Base-by-base conservation (phyloP, 108 stramenopile genomes). In the Cyclotella atomus region DNA sequence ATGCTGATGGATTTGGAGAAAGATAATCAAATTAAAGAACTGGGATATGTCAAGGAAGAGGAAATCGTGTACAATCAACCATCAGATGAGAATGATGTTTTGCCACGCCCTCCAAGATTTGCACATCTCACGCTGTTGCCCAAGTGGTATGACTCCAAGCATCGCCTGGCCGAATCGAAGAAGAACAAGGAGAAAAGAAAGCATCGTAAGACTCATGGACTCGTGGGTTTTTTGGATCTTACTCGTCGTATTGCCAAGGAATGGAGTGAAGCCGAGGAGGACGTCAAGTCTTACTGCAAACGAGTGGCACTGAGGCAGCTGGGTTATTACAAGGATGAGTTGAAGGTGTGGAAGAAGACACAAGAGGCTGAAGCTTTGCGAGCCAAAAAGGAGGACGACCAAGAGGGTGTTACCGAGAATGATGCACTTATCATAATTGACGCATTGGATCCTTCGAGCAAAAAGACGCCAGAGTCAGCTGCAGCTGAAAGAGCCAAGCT, bases 251-350 rank as follows among this genome's bases (percentile, higher is more conserved):
- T 83, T 71, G 59, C 90, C 77, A 77, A 88, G 74, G 38, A 87
- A 61, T 65, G 88, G 83, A 32, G 77, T 75, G 76, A 87, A 41
- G 28, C 83, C 76, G 65, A 88, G 76, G 59, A 45, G 21, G 53
- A 81, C 46, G 57, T 87, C 64, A 69, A 91, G 76, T 8, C 69
- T 50, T 56, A 88, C 54, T 88, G 88, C 82, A 80, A 85, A 81
- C 35, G 53, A 7, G 70, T 79, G 41, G 70, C 77, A 12, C 54
- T 66, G 70, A 43, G 77, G 45, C 77, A 79, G 38, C 46, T 79
- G 47, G 45, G 47, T 17, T 30, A 24, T 35, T 79, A 79, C 17
- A 79, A 79, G 41, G 70, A 79, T 3, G 77, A 79, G 43, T 60
- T 71, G 50, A 71, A 67, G 52, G 36, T 43, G 19, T 41, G 34